phyloP scores from a whole-genome alignment of 2,329 filamentous ascomycete species.

The Diaporthe helianthi region DNA sequence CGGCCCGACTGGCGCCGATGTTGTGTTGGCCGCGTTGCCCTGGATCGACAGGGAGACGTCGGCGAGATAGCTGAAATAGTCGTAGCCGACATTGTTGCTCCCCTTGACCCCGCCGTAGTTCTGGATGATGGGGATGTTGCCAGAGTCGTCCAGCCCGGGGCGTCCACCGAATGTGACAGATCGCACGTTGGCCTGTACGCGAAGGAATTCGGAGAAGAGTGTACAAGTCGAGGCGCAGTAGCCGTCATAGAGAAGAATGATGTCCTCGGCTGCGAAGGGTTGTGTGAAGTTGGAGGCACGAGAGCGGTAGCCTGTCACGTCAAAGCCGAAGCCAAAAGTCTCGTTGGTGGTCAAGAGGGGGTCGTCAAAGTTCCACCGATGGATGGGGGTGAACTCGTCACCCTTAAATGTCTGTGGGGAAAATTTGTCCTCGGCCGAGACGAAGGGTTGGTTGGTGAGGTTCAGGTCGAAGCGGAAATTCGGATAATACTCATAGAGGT shows the following conservation, averaged over 20 bases:
- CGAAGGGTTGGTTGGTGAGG: constrained; percentile 52
- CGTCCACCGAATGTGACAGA: constrained; percentile 59
- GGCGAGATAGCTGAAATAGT: constrained; percentile 41
- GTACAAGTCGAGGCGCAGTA: constrained; percentile 65
- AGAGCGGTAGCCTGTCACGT: constrained; percentile 55
- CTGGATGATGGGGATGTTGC: constrained; percentile 48
- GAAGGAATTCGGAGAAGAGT: constrained; percentile 61
- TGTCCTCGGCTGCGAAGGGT: constrained; percentile 62
- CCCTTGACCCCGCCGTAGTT: constrained; percentile 62
- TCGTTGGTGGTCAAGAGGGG: constrained; percentile 45
- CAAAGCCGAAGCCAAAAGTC: constrained; percentile 38
- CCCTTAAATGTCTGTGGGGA: constrained; percentile 46
- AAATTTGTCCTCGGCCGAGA: constrained; percentile 53
- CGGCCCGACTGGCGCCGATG: constrained; percentile 8
- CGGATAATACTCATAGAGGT: constrained; percentile 56
- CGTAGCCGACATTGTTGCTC: constrained; percentile 42
- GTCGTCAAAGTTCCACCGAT: constrained; percentile 56
- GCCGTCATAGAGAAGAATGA: constrained; percentile 63
- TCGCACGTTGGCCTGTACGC: constrained; percentile 57
- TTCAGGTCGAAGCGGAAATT: constrained; percentile 57
- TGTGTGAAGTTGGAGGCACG: constrained; percentile 50
- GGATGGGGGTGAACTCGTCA: constrained; percentile 57
- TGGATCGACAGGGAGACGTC: constrained; percentile 18
- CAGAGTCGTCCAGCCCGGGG: constrained; percentile 36
- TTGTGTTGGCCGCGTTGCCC: constrained; percentile 7